These are phyloP conservation scores for Rhazya stricta DNA, from an alignment of 257 asterid species.

Conservation along the genomic window DNA sequence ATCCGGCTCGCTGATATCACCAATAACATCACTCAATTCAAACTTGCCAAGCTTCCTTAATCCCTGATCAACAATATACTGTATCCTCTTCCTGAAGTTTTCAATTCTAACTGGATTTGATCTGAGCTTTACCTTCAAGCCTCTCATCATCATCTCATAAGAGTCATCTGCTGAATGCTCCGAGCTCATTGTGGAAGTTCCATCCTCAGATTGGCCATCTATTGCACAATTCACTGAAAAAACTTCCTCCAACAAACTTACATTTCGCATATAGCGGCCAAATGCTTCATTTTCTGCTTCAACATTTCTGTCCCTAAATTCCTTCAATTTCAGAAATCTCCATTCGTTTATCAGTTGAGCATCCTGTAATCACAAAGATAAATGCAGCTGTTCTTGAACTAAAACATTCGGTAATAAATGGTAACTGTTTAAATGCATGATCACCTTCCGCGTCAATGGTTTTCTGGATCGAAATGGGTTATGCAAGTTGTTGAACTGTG, in stretches of 20 bases:
- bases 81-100: slow-evolving; percentile 65
- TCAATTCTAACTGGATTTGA: slow-evolving; percentile 54
- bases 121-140: slow-evolving; percentile 55
- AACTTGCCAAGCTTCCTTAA: slow-evolving; percentile 44
- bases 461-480: slow-evolving; percentile 64
- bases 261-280: slow-evolving; percentile 74
- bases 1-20: slow-evolving; percentile 43
- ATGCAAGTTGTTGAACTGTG: slow-evolving; percentile 78
- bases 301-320: slow-evolving; percentile 57
- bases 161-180: slow-evolving; percentile 33
- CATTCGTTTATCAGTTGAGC: slow-evolving; percentile 82
- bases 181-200: slow-evolving; percentile 25
- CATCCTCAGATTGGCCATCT: slow-evolving; percentile 38
- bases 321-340: slow-evolving; percentile 88
- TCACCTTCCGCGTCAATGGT: slow-evolving; percentile 85
- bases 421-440: slow-evolving; percentile 3
- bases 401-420: slow-evolving; percentile 5
- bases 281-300: slow-evolving; percentile 76
- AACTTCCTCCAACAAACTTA: slow-evolving; percentile 65
- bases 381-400: slow-evolving; percentile 8
- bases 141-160: slow-evolving; percentile 29
- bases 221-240: slow-evolving; percentile 42
- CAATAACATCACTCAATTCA: slow-evolving; percentile 31
- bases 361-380: slow-evolving; percentile 44
- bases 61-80: slow-evolving; percentile 65